These are phyloP conservation scores for Purshia tridentata DNA, from an alignment of 306 rosid species.

Conservation along the genomic window DNA sequence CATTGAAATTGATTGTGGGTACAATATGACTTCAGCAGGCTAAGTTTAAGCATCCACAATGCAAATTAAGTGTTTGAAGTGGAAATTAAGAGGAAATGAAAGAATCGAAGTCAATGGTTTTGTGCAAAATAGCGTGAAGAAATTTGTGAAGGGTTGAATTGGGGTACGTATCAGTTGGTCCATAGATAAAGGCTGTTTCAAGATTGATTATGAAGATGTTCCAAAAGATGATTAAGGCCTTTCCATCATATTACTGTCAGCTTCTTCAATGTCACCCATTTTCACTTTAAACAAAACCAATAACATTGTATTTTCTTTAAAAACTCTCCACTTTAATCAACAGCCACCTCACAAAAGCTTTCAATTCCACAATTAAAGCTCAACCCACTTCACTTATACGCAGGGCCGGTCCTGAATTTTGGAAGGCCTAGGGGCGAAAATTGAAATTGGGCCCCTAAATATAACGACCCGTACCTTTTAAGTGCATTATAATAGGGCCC, in stretches of 20 bases:
- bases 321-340: background rate
- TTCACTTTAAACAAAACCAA: background rate
- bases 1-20: slow-evolving; percentile 64
- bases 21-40: slow-evolving; percentile 36
- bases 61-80: slow-evolving; percentile 58
- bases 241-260: slow-evolving; percentile 51
- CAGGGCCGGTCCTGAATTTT: no score
- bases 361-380: background rate
- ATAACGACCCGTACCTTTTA: no score
- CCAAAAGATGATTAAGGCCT: slow-evolving; percentile 69
- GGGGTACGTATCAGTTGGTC: slow-evolving; percentile 69
- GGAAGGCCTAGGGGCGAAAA: no score
- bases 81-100: slow-evolving; percentile 91
- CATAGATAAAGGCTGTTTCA: slow-evolving; percentile 54
- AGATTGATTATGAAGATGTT: slow-evolving; percentile 55
- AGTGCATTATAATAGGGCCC: no score
- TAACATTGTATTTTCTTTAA: background rate
- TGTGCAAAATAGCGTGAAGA: slow-evolving; percentile 58
- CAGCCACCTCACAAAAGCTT: slow-evolving; percentile 1
- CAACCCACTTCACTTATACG: background rate
- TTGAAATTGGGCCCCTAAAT: no score
- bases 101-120: slow-evolving; percentile 60
- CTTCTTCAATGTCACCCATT: slow-evolving; percentile 82
- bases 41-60: slow-evolving; percentile 55
- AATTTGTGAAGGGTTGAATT: slow-evolving; percentile 52